These are phyloP conservation scores for Paramecium octaurelia DNA, from an alignment of 73 alveolate genomes.

Conservation along the genomic window DNA sequence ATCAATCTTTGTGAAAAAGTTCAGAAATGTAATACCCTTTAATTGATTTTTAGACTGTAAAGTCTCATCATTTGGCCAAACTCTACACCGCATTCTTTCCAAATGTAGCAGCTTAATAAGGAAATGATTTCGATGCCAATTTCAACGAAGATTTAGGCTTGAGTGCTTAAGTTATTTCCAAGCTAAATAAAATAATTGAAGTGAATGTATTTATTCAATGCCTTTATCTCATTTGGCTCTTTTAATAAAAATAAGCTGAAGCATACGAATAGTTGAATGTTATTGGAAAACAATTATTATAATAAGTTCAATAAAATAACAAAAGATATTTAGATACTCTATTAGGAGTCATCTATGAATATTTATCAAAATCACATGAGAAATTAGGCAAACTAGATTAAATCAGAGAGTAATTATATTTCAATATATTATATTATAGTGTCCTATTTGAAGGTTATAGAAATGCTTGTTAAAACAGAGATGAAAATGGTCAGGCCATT, in stretches of 20 bases:
- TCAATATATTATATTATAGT: neutral
- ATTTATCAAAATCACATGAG: constrained; percentile 33
- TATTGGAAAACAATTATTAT: neutral
- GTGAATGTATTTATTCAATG: constrained; percentile 23
- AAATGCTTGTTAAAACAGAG: constrained; percentile 45
- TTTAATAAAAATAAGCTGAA: neutral
- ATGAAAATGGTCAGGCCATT: constrained; percentile 76
- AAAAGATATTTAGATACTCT: constrained; percentile 35
- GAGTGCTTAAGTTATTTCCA: neutral
- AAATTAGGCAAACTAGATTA: neutral
- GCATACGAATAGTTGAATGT: neutral
- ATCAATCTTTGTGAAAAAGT: constrained; percentile 29
- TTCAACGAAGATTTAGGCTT: constrained; percentile 52
- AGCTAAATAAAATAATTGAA: constrained; percentile 24
- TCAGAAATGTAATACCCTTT: constrained; percentile 16
- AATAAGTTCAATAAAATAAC: neutral
- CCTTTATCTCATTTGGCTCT: constrained; percentile 14
- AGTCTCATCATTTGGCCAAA: constrained; percentile 53
- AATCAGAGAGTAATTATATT: neutral
- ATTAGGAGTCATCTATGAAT: neutral
- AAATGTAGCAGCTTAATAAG: neutral
- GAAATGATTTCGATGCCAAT: constrained; percentile 49
- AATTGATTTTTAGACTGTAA: neutral
- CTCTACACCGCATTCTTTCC: constrained; percentile 44
- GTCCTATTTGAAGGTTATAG: constrained; percentile 56